phyloP scores from a whole-genome alignment of 164 flowering plant species.

The Tinospora cordifolia region DNA sequence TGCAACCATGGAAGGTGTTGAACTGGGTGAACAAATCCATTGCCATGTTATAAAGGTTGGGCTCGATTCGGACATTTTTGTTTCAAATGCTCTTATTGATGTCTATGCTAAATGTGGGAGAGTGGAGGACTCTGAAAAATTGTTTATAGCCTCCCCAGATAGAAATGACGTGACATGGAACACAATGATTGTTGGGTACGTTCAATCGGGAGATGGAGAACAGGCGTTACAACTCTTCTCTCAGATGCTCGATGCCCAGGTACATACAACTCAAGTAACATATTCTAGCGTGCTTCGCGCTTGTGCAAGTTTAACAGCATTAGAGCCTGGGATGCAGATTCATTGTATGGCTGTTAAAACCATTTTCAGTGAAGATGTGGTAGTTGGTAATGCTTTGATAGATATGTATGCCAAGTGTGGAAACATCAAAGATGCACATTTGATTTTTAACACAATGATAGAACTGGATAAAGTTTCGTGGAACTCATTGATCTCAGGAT shows the following conservation, averaged over 20 bases:
- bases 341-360: conserved; percentile 56
- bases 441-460: conserved; percentile 44
- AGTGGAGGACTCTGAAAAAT: conserved; percentile 38
- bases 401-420: conserved; percentile 98
- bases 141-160: conserved; percentile 36
- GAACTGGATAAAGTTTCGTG: conserved; percentile 59
- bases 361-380: conserved; percentile 31
- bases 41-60: conserved; percentile 50
- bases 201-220: conserved; percentile 50
- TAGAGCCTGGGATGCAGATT: conserved; percentile 65
- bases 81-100: conserved; percentile 76
- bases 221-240: conserved; percentile 52
- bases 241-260: conserved; percentile 42
- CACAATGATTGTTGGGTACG: conserved; percentile 78
- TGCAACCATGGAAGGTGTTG: conserved; percentile 38
- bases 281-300: conserved; percentile 73
- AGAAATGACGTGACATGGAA: conserved; percentile 84
- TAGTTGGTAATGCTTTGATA: conserved; percentile 58
- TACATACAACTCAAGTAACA: conserved; percentile 56
- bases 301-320: conserved; percentile 61
- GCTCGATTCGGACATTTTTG: conserved; percentile 52
- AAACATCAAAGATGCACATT: conserved; percentile 50
- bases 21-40: conserved; percentile 62
- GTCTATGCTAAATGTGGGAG: conserved; percentile 78
- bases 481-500: conserved; percentile 82